Base-by-base conservation (phyloP, 176 grass and related monocot species). In the Oryza glumipatula region DNA sequence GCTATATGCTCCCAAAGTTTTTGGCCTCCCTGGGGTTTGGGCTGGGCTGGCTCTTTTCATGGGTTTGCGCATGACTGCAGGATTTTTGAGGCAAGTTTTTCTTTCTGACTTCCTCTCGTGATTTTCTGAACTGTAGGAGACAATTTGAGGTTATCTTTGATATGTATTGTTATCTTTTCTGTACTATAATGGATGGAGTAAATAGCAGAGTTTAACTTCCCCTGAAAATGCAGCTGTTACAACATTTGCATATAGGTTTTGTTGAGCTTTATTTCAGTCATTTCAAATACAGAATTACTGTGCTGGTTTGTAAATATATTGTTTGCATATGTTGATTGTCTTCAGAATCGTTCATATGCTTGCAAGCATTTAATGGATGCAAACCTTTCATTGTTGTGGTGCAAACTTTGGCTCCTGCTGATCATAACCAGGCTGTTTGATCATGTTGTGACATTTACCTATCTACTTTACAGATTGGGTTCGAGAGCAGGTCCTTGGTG, bases 401-500 rank as follows among this genome's bases (percentile, higher is more conserved):
- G 54, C 74, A 77, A 77, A 54, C 41, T 44, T 77, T 63, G 58
- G 21, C n/a, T 58, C 54, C 54, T 58, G 54, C 17, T 58, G 17
- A 58, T 58, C 19, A 58, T 58, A 58, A 58, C 54, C 17, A 7
- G 19, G 54, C 54, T 48, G 14, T 63, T 78, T 46, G 23, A 4
- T 64, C 66, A 68, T 22, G 8, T 11, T 60, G 58, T 87, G 60
- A 87, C 4, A 0, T 76, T 75, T 61, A 56, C 73, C 60, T 61
- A 5, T 87, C 70, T 68, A 60, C 47, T 77, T 79, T 73, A 60
- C 83, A 95, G 93, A 86, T 81, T 89, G 72, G 81, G 80, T 74
- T 90, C 82, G 84, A 95, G 80, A 87, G 48, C 83, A 89, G 93
- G 93, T 39, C 90, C 93, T 26, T 95, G 93, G 93, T 92, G 90